Conservation (phyloP, 768 basidiomycete genomes). For the Flagelloscypha sp. region DNA sequence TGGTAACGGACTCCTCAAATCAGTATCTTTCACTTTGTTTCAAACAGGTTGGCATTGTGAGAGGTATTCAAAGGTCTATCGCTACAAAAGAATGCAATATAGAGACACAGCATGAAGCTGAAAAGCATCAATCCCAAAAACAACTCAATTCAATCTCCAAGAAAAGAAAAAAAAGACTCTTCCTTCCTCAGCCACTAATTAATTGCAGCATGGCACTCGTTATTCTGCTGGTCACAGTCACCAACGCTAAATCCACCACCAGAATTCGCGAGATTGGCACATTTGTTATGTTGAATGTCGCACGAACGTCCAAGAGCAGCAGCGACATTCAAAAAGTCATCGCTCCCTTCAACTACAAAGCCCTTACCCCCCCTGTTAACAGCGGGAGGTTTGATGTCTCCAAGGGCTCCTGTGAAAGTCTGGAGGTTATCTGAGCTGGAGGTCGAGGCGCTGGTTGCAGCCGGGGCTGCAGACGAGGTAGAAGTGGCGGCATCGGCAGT, state of each 20-base stretch:
- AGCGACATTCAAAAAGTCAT: conserved; percentile 34
- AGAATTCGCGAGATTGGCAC: conserved; percentile 47
- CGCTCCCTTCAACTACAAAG: conserved; percentile 43
- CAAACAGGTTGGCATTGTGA: too few species aligned
- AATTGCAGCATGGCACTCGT: conserved; percentile 30
- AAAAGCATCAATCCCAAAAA: too few species aligned
- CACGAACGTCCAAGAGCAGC: conserved; percentile 44
- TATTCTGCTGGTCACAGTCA: conserved; percentile 38
- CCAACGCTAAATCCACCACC: conserved; percentile 37
- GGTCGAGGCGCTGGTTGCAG: not conserved
- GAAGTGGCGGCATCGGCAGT: conserved; percentile 8
- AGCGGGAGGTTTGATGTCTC: conserved; percentile 37
- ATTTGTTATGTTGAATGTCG: conserved; percentile 52
- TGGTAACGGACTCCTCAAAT: too few species aligned
- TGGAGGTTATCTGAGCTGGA: conserved; percentile 31
- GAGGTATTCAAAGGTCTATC: too few species aligned
- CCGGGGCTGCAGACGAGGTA: conserved; percentile 8
- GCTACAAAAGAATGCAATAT: too few species aligned
- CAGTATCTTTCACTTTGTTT: too few species aligned
- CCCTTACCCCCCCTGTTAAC: conserved; percentile 32
- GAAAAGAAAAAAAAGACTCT: too few species aligned
- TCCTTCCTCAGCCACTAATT: too few species aligned
- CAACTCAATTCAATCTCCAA: conserved; percentile 1
- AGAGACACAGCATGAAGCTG: too few species aligned
- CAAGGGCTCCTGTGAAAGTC: conserved; percentile 40